These are phyloP conservation scores for Wickerhamomyces ciferrii DNA, from an alignment of 805 yeast species.

Conservation along the genomic window DNA sequence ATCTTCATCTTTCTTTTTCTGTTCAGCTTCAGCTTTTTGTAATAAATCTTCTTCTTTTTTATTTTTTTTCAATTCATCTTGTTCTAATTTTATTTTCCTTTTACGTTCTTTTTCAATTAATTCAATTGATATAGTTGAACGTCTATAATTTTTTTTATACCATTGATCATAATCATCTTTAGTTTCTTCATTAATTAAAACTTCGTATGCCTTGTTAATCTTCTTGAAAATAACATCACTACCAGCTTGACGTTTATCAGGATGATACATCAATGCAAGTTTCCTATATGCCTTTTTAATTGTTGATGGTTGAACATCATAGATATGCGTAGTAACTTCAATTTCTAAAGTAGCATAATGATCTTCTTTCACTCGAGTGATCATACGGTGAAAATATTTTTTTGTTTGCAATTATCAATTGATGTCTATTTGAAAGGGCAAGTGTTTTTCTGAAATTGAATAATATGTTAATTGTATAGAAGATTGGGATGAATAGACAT, in stretches of 20 bases:
- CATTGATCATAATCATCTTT: constrained; percentile 11
- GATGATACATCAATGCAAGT: constrained; percentile 66
- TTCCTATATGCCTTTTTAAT: constrained; percentile 73
- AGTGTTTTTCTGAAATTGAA: too few relatives aligned
- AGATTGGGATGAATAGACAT: too few relatives aligned
- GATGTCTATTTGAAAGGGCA: too few relatives aligned
- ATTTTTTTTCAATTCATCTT: background rate
- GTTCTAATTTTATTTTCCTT: background rate
- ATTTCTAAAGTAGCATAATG: constrained; percentile 64
- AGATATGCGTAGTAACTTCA: constrained; percentile 35
- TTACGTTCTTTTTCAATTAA: constrained; percentile 2
- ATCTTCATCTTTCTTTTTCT: background rate
- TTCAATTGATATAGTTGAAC: constrained; percentile 3
- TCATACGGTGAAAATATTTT: too few relatives aligned
- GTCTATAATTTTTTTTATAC: constrained; percentile 9
- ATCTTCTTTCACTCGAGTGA: constrained; percentile 21
- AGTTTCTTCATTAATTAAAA: constrained; percentile 1
- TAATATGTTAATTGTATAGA: too few relatives aligned
- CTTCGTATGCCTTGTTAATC: constrained; percentile 11
- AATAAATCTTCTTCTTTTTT: background rate
- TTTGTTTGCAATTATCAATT: too few relatives aligned
- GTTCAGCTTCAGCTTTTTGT: background rate
- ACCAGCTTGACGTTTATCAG: constrained; percentile 56
- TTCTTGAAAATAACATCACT: constrained; percentile 14
- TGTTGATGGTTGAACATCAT: constrained; percentile 34